Base-by-base conservation (phyloP, 805 yeast species). In the Kockiozyma suomiensis region DNA sequence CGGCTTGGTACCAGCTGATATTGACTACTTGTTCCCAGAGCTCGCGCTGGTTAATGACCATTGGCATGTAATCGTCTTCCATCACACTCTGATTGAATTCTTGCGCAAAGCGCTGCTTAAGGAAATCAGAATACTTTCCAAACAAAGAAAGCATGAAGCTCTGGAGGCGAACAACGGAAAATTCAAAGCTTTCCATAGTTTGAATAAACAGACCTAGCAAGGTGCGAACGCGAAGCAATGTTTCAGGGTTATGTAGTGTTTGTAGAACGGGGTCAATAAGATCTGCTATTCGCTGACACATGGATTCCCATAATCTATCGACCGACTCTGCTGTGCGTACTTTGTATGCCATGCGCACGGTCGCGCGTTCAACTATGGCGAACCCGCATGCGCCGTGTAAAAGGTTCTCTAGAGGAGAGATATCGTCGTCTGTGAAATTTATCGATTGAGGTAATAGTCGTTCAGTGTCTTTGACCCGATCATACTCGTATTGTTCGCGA, bases 31-130 rank as follows among this genome's bases (percentile, higher is more conserved):
- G 82, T 21, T 83, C 85, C 71, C 85, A 89, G 51, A 87, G 81
- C 12, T 78, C 76, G 42, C 75, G 72, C 52, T 84, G 84, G 62
- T 85, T 81, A 33, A 91, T 84, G 0, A 82, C 82, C 76, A 91
- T 81, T 12, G 97, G 96, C 90, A 89, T 90, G 65, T 90, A 89
- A 71, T 90, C 94, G 70, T 93, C 97, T 25, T 86, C 85, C 61
- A 83, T 81, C 38, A 91, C 82, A 4, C 86, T 75, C 23, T 79
- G 79, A 33, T 78, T 74, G 74, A 91, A 93, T 50, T 85, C 86
- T 12, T 71, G 72, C 25, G 81, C 77, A 72, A 90, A 90, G 15
- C 80, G 79, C 59, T 75, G 76, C 13, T 83, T 79, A 25, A 85
- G 74, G 10, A 81, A 75, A 1, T 79, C 79, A n/a, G 89, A 83